Conservation (phyloP, 305 asterid species). For the Salvia sclarea region DNA sequence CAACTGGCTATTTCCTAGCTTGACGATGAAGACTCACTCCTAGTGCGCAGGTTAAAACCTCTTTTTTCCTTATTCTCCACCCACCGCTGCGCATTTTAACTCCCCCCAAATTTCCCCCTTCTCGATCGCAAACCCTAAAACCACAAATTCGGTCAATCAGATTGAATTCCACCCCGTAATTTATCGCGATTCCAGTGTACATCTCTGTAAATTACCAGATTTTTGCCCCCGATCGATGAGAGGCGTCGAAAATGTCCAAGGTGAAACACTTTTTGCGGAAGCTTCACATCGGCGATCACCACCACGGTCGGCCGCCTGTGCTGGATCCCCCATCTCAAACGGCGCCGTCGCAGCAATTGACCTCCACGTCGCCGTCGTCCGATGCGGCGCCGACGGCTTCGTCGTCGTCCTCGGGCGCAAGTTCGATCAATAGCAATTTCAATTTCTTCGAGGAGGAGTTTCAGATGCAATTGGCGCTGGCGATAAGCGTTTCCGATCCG, state of each 20-base stretch:
- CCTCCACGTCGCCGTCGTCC: slow-evolving; percentile 41
- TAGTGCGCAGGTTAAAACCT: slow-evolving; percentile 36
- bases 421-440: slow-evolving; percentile 31
- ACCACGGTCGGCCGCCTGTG: slow-evolving; percentile 40
- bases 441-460: slow-evolving; percentile 74
- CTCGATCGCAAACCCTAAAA: slow-evolving; percentile 28
- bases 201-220: slow-evolving; percentile 30
- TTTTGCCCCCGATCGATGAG: slow-evolving; percentile 48
- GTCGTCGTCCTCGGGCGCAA: slow-evolving; percentile 26
- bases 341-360: slow-evolving; percentile 36
- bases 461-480: slow-evolving; percentile 62
- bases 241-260: slow-evolving; percentile 61
- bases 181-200: background rate
- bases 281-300: slow-evolving; percentile 78
- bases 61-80: slow-evolving; percentile 32
- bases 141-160: slow-evolving; percentile 27
- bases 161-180: slow-evolving; percentile 12
- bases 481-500: slow-evolving; percentile 67
- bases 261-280: slow-evolving; percentile 86
- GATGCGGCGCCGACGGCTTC: slow-evolving; percentile 36
- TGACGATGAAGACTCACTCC: slow-evolving; percentile 36
- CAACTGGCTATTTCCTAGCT: slow-evolving; percentile 30
- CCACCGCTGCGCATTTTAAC: slow-evolving; percentile 37
- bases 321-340: slow-evolving; percentile 45
- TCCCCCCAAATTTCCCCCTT: background rate